Evolutionary conservation across 2,329 filamentous ascomycete genomes (phyloP), one percentile per base, ranked within the genome.

Genomic region (Colletotrichum abscissum): DNA sequence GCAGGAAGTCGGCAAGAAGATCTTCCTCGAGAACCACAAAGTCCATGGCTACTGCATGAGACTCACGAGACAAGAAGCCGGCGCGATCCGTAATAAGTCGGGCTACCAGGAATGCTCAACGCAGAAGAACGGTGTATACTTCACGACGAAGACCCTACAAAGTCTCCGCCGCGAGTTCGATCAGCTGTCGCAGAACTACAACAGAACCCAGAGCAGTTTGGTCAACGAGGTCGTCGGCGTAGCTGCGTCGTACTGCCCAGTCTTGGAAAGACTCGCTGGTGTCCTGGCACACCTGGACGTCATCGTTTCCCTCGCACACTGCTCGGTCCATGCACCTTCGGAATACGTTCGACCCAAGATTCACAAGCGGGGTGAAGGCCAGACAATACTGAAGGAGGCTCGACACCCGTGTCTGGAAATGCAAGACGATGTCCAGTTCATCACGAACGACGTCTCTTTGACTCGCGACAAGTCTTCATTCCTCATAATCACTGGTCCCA

Each of bases 51-150:
- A 96, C 91, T 98, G 97, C 82, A 95, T 99, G 89, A 91, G 97
- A 68, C 87, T 99, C 24, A 99, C 97, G 3, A 90, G 97, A 72
- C 96, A 90, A 42, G 97, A 99, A 85, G 95, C 97, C 1, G 92
- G 93, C 19, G 97, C 94, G 78, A 99, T 99, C 78, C 93, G 97
- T 74, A 97, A 97, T 83, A 97, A 97, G 80, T 92, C 91, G 72
- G 88, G 92, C 63, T 99, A 98, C 78, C 93, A 96, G 78, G 97
- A 99, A 82, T 97, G 95, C 81, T 97, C 95, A 0, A 99, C 97
- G 0, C 97, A 98, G 84, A 99, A 99, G 88, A 99, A 98, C 81
- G 97, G 97, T 56, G 97, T 98, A 68, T 99, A 97, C 85, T 99
- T 99, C 83, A 98, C 97, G 1, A 99, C 97, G 4, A 92, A 91